phyloP scores from a whole-genome alignment of 108 stramenopile genomes.

The Fragilariopsis cylindrus region DNA sequence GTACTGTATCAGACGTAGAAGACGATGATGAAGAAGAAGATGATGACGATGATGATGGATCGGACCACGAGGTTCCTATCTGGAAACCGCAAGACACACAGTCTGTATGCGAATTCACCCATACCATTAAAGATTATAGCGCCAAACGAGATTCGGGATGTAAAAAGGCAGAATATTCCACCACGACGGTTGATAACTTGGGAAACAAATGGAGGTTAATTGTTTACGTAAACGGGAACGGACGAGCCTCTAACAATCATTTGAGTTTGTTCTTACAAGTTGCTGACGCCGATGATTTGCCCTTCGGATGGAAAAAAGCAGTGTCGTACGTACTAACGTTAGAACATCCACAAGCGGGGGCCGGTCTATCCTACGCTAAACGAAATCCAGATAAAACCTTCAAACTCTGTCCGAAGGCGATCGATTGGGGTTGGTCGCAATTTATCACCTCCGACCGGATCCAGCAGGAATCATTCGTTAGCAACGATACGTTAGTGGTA shows the following conservation, averaged over 20 bases:
- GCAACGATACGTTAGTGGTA: slow-evolving; percentile 65
- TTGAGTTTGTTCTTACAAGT: slow-evolving; percentile 87
- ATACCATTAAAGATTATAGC: slow-evolving; percentile 77
- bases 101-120: slow-evolving; percentile 88
- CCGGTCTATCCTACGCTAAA: slow-evolving; percentile 78
- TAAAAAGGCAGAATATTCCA: slow-evolving; percentile 89
- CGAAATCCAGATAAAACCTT: slow-evolving; percentile 92
- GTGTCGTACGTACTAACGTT: slow-evolving; percentile 85
- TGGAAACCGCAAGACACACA: slow-evolving; percentile 83
- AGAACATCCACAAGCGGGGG: slow-evolving; percentile 72
- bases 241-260: slow-evolving; percentile 85
- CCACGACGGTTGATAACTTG: slow-evolving; percentile 72
- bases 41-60: slow-evolving; percentile 17
- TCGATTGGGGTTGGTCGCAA: slow-evolving; percentile 93
- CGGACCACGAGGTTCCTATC: slow-evolving; percentile 11
- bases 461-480: slow-evolving; percentile 82
- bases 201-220: slow-evolving; percentile 90
- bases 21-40: slow-evolving; percentile 9
- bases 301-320: slow-evolving; percentile 91
- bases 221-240: slow-evolving; percentile 90
- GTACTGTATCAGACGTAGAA: slow-evolving; percentile 6
- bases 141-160: slow-evolving; percentile 88
- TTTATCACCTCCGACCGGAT: slow-evolving; percentile 88
- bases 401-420: slow-evolving; percentile 91
- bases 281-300: slow-evolving; percentile 87